Evolutionary conservation across 768 basidiomycete genomes (phyloP).

Genomic region (Phaeotremella skinneri): DNA sequence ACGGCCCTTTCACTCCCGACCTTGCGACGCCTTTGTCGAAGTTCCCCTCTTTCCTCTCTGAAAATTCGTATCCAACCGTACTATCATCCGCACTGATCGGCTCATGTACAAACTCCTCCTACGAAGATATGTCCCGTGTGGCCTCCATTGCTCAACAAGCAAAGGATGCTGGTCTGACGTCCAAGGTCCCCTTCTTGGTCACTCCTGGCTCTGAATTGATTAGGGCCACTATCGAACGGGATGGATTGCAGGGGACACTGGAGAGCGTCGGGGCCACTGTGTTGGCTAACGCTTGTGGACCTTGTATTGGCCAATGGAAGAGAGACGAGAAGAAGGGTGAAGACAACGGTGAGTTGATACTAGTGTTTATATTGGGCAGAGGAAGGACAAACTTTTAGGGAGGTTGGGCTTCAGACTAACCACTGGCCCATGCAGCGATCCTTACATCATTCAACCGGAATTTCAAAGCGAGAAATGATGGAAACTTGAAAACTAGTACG

Average conservation of each 20-base stretch:
- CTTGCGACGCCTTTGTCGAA: constrained; percentile 88
- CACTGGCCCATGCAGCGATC: constrained; percentile 83
- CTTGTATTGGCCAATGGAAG: constrained; percentile 99
- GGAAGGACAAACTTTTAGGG: background rate
- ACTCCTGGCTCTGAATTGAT: constrained; percentile 72
- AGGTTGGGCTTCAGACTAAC: too few relatives aligned
- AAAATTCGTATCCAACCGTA: constrained; percentile 84
- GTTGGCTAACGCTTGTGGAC: constrained; percentile 95
- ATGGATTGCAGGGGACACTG: constrained; percentile 74
- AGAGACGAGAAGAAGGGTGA: constrained; percentile 80
- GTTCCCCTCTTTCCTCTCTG: constrained; percentile 73
- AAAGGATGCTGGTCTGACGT: constrained; percentile 71
- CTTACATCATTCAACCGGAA: constrained; percentile 95
- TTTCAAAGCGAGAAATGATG: constrained; percentile 95
- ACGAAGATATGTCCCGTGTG: constrained; percentile 82
- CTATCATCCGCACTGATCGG: constrained; percentile 92
- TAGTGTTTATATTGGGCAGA: background rate
- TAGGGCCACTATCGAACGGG: constrained; percentile 93
- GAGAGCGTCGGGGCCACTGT: constrained; percentile 91
- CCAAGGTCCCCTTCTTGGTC: constrained; percentile 59
- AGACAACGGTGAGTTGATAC: constrained; percentile 69
- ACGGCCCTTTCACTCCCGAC: constrained; percentile 98
- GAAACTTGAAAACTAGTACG: constrained; percentile 69
- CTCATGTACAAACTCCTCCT: constrained; percentile 98
- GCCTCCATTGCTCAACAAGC: constrained; percentile 90